Conservation (phyloP, 495 filamentous ascomycete genomes). For the Aspergillus incahuasiensis region DNA sequence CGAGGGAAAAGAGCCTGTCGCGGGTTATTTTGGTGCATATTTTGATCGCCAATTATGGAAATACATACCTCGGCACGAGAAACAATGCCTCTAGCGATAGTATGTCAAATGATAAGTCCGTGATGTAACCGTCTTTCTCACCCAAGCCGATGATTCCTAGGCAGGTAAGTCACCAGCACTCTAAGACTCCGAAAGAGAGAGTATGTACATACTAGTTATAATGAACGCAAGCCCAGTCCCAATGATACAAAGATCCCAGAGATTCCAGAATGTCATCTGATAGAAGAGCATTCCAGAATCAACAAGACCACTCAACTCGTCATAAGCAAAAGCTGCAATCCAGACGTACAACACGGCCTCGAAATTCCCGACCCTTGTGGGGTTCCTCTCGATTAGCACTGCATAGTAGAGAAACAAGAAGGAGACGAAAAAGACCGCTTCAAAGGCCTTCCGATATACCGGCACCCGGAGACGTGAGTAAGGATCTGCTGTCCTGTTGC, state of each 20-base stretch:
- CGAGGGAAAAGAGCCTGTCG: slow-evolving; percentile 71
- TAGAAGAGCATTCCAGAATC: slow-evolving; percentile 84
- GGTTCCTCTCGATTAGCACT: slow-evolving; percentile 63
- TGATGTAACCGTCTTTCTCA: slow-evolving; percentile 55
- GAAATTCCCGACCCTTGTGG: slow-evolving; percentile 43
- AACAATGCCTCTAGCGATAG: slow-evolving; percentile 85
- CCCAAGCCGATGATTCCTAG: slow-evolving; percentile 69
- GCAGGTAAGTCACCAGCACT: background rate
- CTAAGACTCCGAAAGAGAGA: slow-evolving; percentile 1
- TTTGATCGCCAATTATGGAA: background rate
- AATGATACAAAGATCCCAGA: slow-evolving; percentile 86
- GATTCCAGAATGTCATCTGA: slow-evolving; percentile 81
- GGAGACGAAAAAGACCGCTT: slow-evolving; percentile 79
- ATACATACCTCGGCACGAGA: slow-evolving; percentile 65
- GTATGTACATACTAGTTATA: slow-evolving; percentile 56
- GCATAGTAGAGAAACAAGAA: slow-evolving; percentile 81
- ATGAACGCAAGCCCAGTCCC: slow-evolving; percentile 72
- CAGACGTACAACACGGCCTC: slow-evolving; percentile 56
- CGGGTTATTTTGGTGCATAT: slow-evolving; percentile 9
- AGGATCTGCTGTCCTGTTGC: slow-evolving; percentile 63
- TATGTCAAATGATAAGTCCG: slow-evolving; percentile 80
- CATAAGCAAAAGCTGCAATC: slow-evolving; percentile 84
- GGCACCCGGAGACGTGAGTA: slow-evolving; percentile 84
- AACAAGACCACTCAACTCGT: slow-evolving; percentile 75
- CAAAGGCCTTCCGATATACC: slow-evolving; percentile 86